Evolutionary conservation across 805 yeast species (phyloP), one percentile per base, ranked within the genome.

Genomic region (Schizosaccharomyces osmophilus): DNA sequence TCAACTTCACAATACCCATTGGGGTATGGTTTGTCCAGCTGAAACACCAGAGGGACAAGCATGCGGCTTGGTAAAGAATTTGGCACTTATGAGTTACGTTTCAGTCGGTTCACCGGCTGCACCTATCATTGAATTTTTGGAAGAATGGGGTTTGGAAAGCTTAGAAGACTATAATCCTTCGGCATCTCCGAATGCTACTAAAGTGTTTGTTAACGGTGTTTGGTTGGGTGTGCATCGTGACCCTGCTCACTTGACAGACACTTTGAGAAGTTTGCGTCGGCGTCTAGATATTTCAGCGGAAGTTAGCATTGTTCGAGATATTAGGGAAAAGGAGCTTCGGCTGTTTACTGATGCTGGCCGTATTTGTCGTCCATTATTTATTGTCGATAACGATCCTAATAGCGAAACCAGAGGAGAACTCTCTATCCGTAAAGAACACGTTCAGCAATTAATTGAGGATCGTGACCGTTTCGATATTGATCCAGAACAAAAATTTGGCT

Each of bases 1-100:
- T 77, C 99, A 93, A 76, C 79, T 93, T 70, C 99, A 93, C 76
- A 93, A 93, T 73, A 93, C 98, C 39, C 99, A 93, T 75, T 93
- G 99, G 99, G 99, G 99, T 69, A 79, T 93, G 68, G 97, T 93
- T 57, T 93, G 99, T 75, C 99, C 99, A 61, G 99, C 99, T 29
- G 99, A 93, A 74, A 93, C 99, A 19, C 99, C 99, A 2, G 99
- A 93, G 77, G 99, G 99, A 70, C 99, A 93, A 76, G 98, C 99
- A 43, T 93, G 99, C 85, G 99, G 99, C 70, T 78, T 93, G 73
- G 98, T 93, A 62, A 93, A 93, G 77, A 93, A 93, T 73, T 77
- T 93, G 71, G 89, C 97, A 0, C 76, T 93, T 66, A 89, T 93
- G 97, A 82, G 97, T 0, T 88, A 97, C 77, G 88, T 93, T 61